Conservation (phyloP, 192 early-diverging fungal species). For the Entrophospora sp. region DNA sequence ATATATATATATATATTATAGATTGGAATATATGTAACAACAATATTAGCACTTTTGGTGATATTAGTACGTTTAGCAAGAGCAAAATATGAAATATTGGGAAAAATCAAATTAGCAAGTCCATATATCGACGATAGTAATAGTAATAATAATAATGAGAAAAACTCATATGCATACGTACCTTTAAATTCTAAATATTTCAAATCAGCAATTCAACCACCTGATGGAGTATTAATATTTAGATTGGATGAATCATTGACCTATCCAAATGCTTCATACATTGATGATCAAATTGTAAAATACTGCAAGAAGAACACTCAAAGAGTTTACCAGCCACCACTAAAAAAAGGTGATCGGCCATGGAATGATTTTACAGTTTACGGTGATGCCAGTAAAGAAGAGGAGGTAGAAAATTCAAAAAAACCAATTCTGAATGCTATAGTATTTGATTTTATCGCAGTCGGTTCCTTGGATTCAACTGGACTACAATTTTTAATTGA, state of each 20-base stretch:
- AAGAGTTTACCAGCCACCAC: slow-evolving; percentile 36
- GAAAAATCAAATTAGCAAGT: slow-evolving; percentile 25
- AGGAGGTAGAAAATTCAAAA: slow-evolving; percentile 22
- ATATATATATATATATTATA: slow-evolving; percentile 42
- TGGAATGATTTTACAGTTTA: slow-evolving; percentile 55
- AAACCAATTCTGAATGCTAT: slow-evolving; percentile 54
- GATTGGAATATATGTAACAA: slow-evolving; percentile 72
- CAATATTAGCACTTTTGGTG: slow-evolving; percentile 61
- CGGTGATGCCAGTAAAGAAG: slow-evolving; percentile 27
- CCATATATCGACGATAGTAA: slow-evolving; percentile 11
- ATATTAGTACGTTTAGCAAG: slow-evolving; percentile 74
- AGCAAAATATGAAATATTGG: slow-evolving; percentile 49
- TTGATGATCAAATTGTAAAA: slow-evolving; percentile 40
- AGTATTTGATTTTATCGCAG: slow-evolving; percentile 74
- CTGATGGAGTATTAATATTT: slow-evolving; percentile 66
- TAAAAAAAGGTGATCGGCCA: slow-evolving; percentile 37
- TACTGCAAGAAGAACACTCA: slow-evolving; percentile 27
- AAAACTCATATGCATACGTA: slow-evolving; percentile 30
- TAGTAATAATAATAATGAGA: too few species aligned
- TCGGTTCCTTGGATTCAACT: slow-evolving; percentile 72
- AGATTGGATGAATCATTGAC: slow-evolving; percentile 53
- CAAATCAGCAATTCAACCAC: slow-evolving; percentile 18
- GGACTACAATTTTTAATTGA: slow-evolving; percentile 71
- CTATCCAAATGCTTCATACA: slow-evolving; percentile 59
- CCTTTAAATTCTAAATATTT: slow-evolving; percentile 11